Conservation (phyloP, 2,329 filamentous ascomycete genomes). For the Pyrenophora tritici-repentis region DNA sequence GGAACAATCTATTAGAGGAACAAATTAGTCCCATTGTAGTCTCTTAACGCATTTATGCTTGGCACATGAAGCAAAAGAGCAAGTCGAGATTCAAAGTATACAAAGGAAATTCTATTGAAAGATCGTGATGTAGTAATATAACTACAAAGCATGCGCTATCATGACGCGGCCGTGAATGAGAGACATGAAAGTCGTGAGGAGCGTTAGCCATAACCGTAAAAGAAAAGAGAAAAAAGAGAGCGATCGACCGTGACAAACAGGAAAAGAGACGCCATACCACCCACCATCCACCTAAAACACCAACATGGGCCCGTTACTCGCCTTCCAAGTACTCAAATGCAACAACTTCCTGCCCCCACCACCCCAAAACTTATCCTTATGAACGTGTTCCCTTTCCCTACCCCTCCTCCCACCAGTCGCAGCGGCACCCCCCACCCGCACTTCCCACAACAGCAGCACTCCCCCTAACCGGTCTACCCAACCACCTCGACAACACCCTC, state of each 20-base stretch:
- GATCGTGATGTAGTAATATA: background rate
- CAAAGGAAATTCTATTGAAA: background rate
- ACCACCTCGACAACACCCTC: constrained; percentile 40
- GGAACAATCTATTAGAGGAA: no score
- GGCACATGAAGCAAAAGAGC: no score
- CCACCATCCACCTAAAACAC: constrained; percentile 6
- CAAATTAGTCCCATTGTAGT: no score
- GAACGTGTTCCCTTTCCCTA: background rate
- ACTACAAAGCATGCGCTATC: constrained; percentile 1
- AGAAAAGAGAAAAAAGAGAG: background rate
- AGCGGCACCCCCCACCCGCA: constrained; percentile 9
- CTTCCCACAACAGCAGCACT: no score
- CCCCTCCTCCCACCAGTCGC: background rate
- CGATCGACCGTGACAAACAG: background rate
- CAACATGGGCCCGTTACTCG: background rate
- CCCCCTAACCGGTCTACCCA: constrained; percentile 27
- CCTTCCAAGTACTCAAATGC: constrained; percentile 11
- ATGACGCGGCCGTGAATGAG: background rate
- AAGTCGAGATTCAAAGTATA: background rate
- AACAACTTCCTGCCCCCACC: constrained; percentile 29
- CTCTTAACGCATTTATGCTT: no score
- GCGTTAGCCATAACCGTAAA: background rate
- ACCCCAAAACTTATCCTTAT: constrained; percentile 45
- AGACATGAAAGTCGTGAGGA: constrained; percentile 2
- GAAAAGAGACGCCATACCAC: background rate